These are phyloP conservation scores for Chaetomium cochliodes DNA, from an alignment of 495 filamentous ascomycete genomes.

Conservation along the genomic window DNA sequence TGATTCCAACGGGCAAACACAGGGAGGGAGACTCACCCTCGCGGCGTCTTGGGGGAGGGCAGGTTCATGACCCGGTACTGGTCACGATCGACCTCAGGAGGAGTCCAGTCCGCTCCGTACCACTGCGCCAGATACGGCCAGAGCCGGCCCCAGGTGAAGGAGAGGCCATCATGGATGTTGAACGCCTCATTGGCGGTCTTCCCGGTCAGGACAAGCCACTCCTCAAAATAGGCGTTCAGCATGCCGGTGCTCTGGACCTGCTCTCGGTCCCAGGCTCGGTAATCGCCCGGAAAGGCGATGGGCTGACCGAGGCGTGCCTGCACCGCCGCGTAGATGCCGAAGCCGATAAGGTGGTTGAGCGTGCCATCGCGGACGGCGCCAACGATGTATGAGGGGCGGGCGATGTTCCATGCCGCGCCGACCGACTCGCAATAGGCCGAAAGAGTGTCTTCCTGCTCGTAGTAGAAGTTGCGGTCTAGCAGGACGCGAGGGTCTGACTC, in stretches of 20 bases:
- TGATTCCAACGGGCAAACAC: not conserved
- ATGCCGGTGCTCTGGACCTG: conserved; percentile 41
- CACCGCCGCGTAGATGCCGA: conserved; percentile 51
- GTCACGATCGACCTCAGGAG: conserved; percentile 31
- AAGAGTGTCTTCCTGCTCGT: conserved; percentile 51
- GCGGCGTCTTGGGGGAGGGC: conserved; percentile 25
- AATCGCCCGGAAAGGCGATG: conserved; percentile 45
- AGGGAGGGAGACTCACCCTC: conserved; percentile 24
- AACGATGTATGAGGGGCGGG: conserved; percentile 48
- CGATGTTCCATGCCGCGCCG: conserved; percentile 40
- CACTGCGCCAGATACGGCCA: conserved; percentile 49
- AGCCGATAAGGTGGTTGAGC: conserved; percentile 51
- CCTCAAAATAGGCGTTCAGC: conserved; percentile 50
- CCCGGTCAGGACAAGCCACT: conserved; percentile 50
- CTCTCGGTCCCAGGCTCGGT: conserved; percentile 43
- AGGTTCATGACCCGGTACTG: conserved; percentile 31
- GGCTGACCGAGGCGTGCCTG: conserved; percentile 38
- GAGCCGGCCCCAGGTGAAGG: conserved; percentile 46
- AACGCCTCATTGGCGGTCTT: conserved; percentile 44
- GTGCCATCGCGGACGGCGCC: conserved; percentile 51
- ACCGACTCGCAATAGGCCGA: conserved; percentile 35
- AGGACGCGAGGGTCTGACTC: conserved; percentile 47
- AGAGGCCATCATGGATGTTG: conserved; percentile 45
- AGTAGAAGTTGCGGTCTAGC: conserved; percentile 53
- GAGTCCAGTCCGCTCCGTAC: conserved; percentile 40